phyloP scores from a whole-genome alignment of 2,329 filamentous ascomycete species.

The Metarhizium rileyi region DNA sequence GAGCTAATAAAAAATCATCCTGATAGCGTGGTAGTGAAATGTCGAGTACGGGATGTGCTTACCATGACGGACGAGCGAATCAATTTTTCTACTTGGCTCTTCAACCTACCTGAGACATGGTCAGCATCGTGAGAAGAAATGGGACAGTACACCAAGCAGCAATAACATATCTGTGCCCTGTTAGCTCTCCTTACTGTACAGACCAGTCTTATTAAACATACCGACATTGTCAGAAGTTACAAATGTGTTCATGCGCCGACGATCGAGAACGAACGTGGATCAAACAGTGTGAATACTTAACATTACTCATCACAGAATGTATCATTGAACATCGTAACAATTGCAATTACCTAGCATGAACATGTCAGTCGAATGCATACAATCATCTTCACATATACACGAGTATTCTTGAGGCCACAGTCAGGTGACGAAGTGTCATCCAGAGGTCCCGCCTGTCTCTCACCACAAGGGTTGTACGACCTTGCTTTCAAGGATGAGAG shows the following conservation, averaged over 20 bases:
- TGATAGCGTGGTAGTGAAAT: constrained; percentile 21
- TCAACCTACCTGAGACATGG: background rate
- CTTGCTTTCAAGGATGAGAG: constrained; percentile 42
- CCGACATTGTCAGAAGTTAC: constrained; percentile 44
- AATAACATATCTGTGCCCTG: background rate
- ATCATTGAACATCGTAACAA: constrained; percentile 8
- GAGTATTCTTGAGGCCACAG: constrained; percentile 25
- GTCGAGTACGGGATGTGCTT: background rate
- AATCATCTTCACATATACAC: constrained; percentile 13
- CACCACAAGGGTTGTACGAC: constrained; percentile 53
- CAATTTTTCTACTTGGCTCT: background rate
- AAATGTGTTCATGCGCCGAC: constrained; percentile 41
- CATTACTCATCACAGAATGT: constrained; percentile 37
- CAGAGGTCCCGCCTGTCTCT: constrained; percentile 42
- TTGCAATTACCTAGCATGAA: constrained; percentile 17
- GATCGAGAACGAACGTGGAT: constrained; percentile 29
- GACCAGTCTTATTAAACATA: constrained; percentile 17
- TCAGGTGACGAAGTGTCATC: constrained; percentile 61
- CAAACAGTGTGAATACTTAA: constrained; percentile 53
- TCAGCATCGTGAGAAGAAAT: background rate
- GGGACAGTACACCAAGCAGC: background rate
- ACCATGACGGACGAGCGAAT: background rate
- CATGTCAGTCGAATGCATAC: constrained; percentile 20
- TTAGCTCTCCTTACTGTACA: background rate
- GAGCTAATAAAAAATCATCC: constrained; percentile 43